These are phyloP conservation scores for Fomes fomentarius DNA, from an alignment of 1,284 basidiomycete genomes.

Conservation along the genomic window DNA sequence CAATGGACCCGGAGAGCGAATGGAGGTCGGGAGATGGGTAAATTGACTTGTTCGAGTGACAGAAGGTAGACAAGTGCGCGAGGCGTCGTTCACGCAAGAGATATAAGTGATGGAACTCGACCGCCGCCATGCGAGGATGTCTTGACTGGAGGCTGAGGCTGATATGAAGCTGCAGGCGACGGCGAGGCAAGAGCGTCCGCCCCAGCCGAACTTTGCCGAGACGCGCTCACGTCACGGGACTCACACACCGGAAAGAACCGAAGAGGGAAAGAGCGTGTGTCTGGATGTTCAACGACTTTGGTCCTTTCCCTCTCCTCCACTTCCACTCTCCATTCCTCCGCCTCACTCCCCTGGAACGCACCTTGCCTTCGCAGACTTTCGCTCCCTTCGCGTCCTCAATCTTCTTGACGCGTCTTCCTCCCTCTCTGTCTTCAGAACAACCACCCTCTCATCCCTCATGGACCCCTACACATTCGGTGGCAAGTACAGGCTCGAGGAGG, in stretches of 20 bases:
- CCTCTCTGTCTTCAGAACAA: background rate
- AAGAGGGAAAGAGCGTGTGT: background rate
- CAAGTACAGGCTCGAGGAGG: constrained; percentile 92
- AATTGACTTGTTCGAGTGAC: background rate
- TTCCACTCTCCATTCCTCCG: background rate
- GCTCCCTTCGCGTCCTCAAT: constrained; percentile 1
- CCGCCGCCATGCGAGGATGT: too few relatives aligned
- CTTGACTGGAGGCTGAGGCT: too few relatives aligned
- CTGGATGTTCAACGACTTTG: constrained; percentile 8
- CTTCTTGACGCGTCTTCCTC: constrained; percentile 9
- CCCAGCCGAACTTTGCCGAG: background rate
- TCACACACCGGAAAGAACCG: background rate
- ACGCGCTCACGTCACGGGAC: background rate
- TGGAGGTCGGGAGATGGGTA: too few relatives aligned
- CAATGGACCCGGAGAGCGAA: too few relatives aligned
- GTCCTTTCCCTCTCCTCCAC: background rate
- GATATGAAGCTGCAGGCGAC: too few relatives aligned
- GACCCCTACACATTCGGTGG: constrained; percentile 79
- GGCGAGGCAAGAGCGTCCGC: too few relatives aligned
- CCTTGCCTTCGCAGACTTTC: background rate
- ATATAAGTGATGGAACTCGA: background rate
- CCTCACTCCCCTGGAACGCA: background rate
- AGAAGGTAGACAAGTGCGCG: background rate
- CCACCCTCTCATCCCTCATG: constrained; percentile 41
- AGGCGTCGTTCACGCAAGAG: background rate